phyloP scores from a whole-genome alignment of 805 yeast species.

The Phaffomyces opuntiae region DNA sequence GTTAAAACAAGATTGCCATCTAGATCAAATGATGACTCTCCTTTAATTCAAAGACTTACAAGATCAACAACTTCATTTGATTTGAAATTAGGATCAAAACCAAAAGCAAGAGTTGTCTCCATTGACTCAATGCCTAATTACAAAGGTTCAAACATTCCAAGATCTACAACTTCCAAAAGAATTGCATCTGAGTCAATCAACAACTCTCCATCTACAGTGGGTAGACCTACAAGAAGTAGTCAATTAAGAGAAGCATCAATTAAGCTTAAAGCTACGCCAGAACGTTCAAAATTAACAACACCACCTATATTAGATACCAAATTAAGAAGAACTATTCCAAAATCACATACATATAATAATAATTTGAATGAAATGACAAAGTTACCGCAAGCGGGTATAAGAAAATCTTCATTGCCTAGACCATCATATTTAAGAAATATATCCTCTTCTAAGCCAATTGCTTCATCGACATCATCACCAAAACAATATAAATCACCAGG shows the following conservation, averaged over 20 bases:
- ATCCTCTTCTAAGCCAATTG: too few relatives aligned
- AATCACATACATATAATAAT: constrained; percentile 15
- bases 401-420: neutral
- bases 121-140: constrained; percentile 1
- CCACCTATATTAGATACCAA: neutral
- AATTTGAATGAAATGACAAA: constrained; percentile 12
- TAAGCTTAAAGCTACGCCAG: constrained; percentile 4
- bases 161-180: constrained; percentile 6
- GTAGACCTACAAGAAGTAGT: constrained; percentile 16
- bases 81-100: constrained; percentile 6
- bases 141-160: neutral
- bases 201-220: neutral
- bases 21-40: constrained; percentile 10
- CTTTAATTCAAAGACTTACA: constrained; percentile 18
- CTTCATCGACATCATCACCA: neutral
- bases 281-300: constrained; percentile 3
- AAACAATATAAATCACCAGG: neutral
- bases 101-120: constrained; percentile 3
- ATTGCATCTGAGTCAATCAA: constrained; percentile 9
- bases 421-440: neutral
- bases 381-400: neutral
- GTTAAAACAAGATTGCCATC: neutral
- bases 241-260: constrained; percentile 14
- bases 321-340: constrained; percentile 12
- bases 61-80: constrained; percentile 19